Evolutionary conservation across 176 grass and related monocot species (phyloP), one percentile per base, ranked within the genome.

Genomic region (Olyra latifolia): DNA sequence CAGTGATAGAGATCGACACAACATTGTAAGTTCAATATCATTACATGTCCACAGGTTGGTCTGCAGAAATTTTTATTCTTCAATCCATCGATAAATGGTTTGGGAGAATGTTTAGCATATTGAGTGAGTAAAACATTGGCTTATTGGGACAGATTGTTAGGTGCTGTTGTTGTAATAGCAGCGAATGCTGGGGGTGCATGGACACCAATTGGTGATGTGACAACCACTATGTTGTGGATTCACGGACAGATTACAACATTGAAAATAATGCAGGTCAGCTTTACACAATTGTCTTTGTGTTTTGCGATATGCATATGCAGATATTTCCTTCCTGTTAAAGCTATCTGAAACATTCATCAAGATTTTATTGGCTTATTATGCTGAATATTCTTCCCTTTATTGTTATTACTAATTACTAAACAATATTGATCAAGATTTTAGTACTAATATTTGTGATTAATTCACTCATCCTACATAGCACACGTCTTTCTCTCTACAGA

Each of bases 151-250:
- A 98, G 95, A 86, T 91, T 98, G 71, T 89, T 98, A 92, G 95
- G 95, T 52, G 95, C 83, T 52, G 92, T 98, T 62, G 81, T 98
- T 75, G 95, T 98, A 40, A 92, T 98, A 87, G 83, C 95, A 77
- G 95, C 95, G 30, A 98, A 98, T 94, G 83, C 95, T 74, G 95
- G 95, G 24, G 95, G 95, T 48, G 95, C 95, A 73, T 98, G 95
- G 95, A 98, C 95, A 49, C 95, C 95, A 75, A 98, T 98, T 91
- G 95, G 95, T 88, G 95, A 98, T 91, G 95, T 98, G 62, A 98
- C 95, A 52, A 98, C 95, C 19, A 94, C 95, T 57, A 98, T 98
- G 95, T 79, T 98, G 65, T 98, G 95, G 95, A 98, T 98, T 76
- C 90, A 98, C 35, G 95, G 95, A 78, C 95, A 98, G 83, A 44